Percentiles rank a stretch among this genome's conserved stretches.
These are phyloP conservation scores for Sparassis latifolia DNA, from an alignment of 1,284 basidiomycete species.

Conservation along the genomic window DNA sequence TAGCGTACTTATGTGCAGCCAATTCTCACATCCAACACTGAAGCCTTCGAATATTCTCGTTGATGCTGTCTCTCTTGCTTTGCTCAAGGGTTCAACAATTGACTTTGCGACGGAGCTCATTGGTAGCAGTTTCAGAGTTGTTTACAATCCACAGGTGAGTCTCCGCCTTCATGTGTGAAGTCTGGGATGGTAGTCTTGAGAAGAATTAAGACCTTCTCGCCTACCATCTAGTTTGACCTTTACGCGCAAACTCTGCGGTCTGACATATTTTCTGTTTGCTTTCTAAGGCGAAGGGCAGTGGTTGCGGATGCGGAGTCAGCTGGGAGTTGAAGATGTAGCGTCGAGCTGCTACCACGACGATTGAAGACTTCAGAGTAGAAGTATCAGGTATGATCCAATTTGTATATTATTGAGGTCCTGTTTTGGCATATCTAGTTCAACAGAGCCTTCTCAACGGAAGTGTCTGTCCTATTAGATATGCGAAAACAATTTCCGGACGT, in stretches of 20 bases:
- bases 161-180: not conserved
- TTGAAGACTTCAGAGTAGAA: too few species aligned
- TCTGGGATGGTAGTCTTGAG: not conserved
- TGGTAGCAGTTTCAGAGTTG: slow-evolving; percentile 76
- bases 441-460: too few species aligned
- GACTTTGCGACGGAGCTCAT: slow-evolving; percentile 91
- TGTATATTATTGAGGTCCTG: too few species aligned
- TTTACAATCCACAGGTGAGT: slow-evolving; percentile 67
- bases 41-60: slow-evolving; percentile 70
- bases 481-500: too few species aligned
- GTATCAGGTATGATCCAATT: too few species aligned
- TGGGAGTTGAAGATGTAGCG: slow-evolving; percentile 72
- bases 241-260: not conserved
- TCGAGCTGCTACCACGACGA: not conserved
- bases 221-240: not conserved
- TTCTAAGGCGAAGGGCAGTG: slow-evolving; percentile 60
- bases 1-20: slow-evolving; percentile 28
- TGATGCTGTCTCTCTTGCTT: slow-evolving; percentile 73
- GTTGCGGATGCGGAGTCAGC: slow-evolving; percentile 88
- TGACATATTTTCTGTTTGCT: not conserved
- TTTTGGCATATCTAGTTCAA: too few species aligned
- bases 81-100: slow-evolving; percentile 79
- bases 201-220: not conserved
- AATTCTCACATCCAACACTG: slow-evolving; percentile 62
- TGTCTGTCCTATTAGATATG: too few species aligned